Conservation (phyloP, 768 basidiomycete genomes). For the Boletus coccyginus region DNA sequence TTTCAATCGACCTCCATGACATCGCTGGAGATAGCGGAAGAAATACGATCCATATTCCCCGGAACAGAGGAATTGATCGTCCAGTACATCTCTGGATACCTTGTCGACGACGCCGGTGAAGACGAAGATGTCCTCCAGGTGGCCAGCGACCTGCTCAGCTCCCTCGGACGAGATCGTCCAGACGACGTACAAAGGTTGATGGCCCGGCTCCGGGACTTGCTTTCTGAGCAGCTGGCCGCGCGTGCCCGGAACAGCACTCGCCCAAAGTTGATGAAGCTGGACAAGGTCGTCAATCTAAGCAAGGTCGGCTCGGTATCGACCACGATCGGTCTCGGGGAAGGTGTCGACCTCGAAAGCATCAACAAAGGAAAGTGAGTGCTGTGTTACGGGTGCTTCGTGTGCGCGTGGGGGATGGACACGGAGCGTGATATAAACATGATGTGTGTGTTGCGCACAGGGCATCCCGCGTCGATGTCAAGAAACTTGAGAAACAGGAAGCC, state of each 20-base stretch:
- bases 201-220: constrained; percentile 54
- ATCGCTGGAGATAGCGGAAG: constrained; percentile 73
- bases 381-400: not conserved
- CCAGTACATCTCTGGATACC: constrained; percentile 83
- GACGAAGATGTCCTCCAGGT: constrained; percentile 85
- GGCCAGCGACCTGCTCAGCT: constrained; percentile 69
- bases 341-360: constrained; percentile 87
- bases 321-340: constrained; percentile 76
- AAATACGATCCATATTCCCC: constrained; percentile 66
- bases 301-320: constrained; percentile 71
- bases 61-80: constrained; percentile 84
- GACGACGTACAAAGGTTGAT: constrained; percentile 68
- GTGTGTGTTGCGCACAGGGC: constrained; percentile 48
- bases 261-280: constrained; percentile 70
- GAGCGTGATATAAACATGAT: constrained; percentile 1
- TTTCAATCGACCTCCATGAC: constrained; percentile 45
- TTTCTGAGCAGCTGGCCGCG: constrained; percentile 61
- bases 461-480: constrained; percentile 91
- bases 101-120: constrained; percentile 85
- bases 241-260: constrained; percentile 58
- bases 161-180: constrained; percentile 61
- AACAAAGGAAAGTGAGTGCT: constrained; percentile 86
- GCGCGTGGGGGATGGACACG: not conserved
- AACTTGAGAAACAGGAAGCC: constrained; percentile 94
- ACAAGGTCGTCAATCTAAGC: constrained; percentile 88